phyloP scores from a whole-genome alignment of 495 filamentous ascomycete genomes.

The Emericellopsis terricola region DNA sequence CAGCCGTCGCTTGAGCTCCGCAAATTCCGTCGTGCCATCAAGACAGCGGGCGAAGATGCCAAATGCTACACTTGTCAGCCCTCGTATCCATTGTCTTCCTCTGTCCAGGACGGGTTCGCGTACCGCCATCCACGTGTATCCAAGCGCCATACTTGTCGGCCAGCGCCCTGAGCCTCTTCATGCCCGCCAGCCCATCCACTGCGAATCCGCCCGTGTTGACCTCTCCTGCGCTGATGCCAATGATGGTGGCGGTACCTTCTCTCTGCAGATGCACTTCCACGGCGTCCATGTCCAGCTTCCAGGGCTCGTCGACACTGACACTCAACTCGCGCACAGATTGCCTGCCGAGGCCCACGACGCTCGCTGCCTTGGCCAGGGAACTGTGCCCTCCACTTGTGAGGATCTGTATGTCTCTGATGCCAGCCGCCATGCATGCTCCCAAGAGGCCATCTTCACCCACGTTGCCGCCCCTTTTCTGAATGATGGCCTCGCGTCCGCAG shows the following conservation, averaged over 20 bases:
- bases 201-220: conserved; percentile 84
- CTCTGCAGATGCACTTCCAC: conserved; percentile 29
- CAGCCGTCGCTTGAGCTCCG: conserved; percentile 29
- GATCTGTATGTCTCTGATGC: conserved; percentile 50
- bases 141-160: conserved; percentile 64
- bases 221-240: conserved; percentile 68
- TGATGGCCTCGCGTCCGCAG: conserved; percentile 51
- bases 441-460: conserved; percentile 55
- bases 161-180: conserved; percentile 44
- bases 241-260: conserved; percentile 43
- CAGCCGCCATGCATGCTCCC: conserved; percentile 41
- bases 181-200: conserved; percentile 35
- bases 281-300: conserved; percentile 46
- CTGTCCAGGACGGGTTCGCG: conserved; percentile 1
- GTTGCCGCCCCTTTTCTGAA: conserved; percentile 24
- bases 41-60: conserved; percentile 63
- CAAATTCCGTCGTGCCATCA: conserved; percentile 39
- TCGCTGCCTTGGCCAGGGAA: conserved; percentile 65
- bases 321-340: conserved; percentile 42
- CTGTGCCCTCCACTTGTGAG: conserved; percentile 72
- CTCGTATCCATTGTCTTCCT: too few relatives aligned
- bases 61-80: conserved; percentile 40
- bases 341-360: conserved; percentile 64
- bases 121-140: conserved; percentile 76
- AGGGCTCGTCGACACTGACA: conserved; percentile 30